Evolutionary conservation across 2,329 filamentous ascomycete genomes (phyloP), one percentile per base, ranked within the genome.

Genomic region (Colletotrichum salicis): DNA sequence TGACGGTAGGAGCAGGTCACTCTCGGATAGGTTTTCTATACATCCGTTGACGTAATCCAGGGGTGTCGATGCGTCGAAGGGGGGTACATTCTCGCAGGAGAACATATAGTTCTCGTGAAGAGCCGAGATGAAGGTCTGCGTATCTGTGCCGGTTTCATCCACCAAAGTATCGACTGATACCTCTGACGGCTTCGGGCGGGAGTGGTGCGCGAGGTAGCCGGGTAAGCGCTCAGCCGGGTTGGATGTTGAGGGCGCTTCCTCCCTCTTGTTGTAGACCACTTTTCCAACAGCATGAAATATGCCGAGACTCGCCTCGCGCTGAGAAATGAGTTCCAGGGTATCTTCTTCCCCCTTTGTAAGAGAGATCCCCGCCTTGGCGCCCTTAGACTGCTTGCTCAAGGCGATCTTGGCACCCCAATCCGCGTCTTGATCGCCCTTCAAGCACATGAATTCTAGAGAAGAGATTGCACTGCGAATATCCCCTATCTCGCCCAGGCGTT

Each of bases 271-370:
- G 84, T 98, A 97, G 1, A 98, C 92, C 2, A 99, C 94, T 79
- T 96, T 98, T 4, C 96, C 96, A 13, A 98, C 93, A 0, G 96
- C 95, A 80, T 99, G 96, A 78, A 99, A 99, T 62, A 99, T 94
- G 1, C 96, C 96, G 3, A 99, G 85, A 74, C 92, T 97, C 19
- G 93, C 92, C 82, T 98, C 96, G 67, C 96, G 90, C 77, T 95
- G 94, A 1, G 93, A 94, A 27, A 98, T 89, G 71, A 96, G 85
- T 77, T 94, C 90, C 11, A 98, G 82, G 5, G 91, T 95, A 74
- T 97, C 92, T 70, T 89, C 86, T 80, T 98, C 96, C 77, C 92
- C 91, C 72, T 89, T 88, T 0, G 95, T 97, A 70, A 97, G 81
- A 4, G 84, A 82, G 10, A 90, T 85, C 24, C 82, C 81, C 57